Evolutionary conservation across 2,329 filamentous ascomycete genomes (phyloP), one percentile per base, ranked within the genome.

Genomic region (Sphaerostilbella broomeana): DNA sequence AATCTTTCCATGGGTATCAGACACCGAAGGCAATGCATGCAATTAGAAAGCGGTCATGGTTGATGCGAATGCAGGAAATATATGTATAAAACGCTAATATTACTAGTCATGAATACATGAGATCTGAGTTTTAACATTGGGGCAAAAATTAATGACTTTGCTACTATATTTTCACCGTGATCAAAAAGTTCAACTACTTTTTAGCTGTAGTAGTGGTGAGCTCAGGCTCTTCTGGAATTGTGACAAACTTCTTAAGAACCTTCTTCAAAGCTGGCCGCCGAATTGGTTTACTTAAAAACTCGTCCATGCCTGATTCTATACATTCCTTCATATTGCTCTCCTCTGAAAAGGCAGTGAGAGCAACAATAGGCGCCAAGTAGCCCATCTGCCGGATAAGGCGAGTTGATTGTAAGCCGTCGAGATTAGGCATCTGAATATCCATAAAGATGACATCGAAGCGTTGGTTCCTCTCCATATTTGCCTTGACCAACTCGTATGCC

Each of bases 341-440:
- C 55, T 95, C 88, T 0, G 86, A 81, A 53, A 94, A 95, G 3
- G 89, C 89, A 9, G 88, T 94, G 30, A 95, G 65, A 0, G 89
- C 89, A 11, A 95, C 87, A 45, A 95, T 95, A 0, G 89, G 89
- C 2, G 84, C 84, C 9, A 75, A 79, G 62, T 92, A 95, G 1
- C 89, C 89, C 68, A 90, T 84, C 57, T 87, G 70, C 6, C 89
- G 78, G 51, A 95, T 95, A 22, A 94, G 68, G 8, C 82, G 76
- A 1, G 89, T 95, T 32, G 84, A 89, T 57, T 95, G 83, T 17
- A 95, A 67, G 2, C 89, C 89, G 54, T 95, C 88, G 11, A 95
- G 73, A 47, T 92, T 94, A 4, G 89, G 89, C 89, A 95, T 95
- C 62, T 86, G 86, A 6, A 95, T 83, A 53, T 95, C 89, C 89